Evolutionary conservation across 441 rosid species (phyloP).

Genomic region (Arabidopsis hybrid): DNA sequence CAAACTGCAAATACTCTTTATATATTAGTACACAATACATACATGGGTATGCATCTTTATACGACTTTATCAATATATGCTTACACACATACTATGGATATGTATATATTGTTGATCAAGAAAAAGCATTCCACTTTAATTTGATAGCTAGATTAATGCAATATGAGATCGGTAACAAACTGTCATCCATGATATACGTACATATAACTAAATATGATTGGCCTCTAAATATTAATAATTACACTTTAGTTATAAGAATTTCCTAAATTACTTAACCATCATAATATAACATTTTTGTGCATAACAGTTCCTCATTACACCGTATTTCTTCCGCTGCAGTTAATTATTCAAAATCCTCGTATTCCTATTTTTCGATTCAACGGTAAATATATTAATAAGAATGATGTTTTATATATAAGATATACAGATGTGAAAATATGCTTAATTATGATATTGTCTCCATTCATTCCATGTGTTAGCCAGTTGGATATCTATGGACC

Average conservation of each 20-base stretch:
- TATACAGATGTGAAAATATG: background rate
- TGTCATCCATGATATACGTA: too few species aligned
- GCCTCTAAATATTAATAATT: background rate
- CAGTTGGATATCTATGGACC: constrained; percentile 32
- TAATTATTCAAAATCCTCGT: background rate
- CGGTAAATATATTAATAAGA: constrained; percentile 21
- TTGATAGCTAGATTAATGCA: background rate
- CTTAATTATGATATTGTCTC: constrained; percentile 4
- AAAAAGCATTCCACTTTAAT: background rate
- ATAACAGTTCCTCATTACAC: background rate
- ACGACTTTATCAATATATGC: constrained; percentile 29
- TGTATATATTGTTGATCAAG: constrained; percentile 3
- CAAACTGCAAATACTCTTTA: constrained; percentile 28
- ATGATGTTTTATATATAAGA: background rate
- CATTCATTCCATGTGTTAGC: constrained; percentile 38
- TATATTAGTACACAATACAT: background rate
- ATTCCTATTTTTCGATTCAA: background rate
- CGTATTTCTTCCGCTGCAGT: background rate
- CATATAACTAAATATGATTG: background rate
- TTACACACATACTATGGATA: background rate
- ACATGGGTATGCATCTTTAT: constrained; percentile 35
- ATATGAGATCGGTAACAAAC: background rate
- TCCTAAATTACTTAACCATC: background rate
- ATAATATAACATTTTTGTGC: background rate
- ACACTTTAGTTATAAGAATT: background rate